Base-by-base conservation (phyloP, 768 basidiomycete species). In the Lentinula aciculospora region DNA sequence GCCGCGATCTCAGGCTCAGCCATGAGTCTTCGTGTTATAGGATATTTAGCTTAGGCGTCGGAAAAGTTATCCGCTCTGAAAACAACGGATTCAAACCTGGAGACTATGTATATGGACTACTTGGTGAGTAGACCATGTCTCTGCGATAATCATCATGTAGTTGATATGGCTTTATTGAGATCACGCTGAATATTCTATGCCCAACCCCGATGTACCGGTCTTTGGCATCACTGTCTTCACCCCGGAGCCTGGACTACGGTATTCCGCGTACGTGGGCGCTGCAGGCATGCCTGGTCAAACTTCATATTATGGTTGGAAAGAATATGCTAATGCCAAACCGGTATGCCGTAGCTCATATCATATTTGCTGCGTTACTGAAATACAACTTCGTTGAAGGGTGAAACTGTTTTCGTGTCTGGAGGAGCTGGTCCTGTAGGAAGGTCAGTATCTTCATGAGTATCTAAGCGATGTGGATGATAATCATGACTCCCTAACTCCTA, bases 391-490 rank as follows among this genome's bases (percentile, higher is more conserved):
- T 19, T 25, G 21, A 39, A 78, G 73, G 77, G 75, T 12, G 72
- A 80, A 58, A 68, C 68, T 0, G 76, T 66, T 0, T 80, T 76
- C 49, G 71, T 80, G 1, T 72, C 71, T 0, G 65, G 73, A 32
- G 78, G 74, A 23, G 78, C 72, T 37, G 76, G 73, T 6, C 71
- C 84, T 15, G 86, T 90, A 28, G 88, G 87, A 60, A 80, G 81
- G 81, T 84, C 64, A 42, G 82, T 72, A 0, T 5, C 23, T 27
- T 21, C 8, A 32, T 13, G 4, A 21, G 29, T 7, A 44, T 21
- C n/a, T 17, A 15, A 44, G 0, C 3, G n/a, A 7, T 4, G 17
- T n/a, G 7, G 19, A 44, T 40, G 12, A 1, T 23, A 3, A n/a
- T 15, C 13, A 13, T 42, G 2, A 28, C 3, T 19, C 29, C 9